These are phyloP conservation scores for Inonotus hispidus DNA, from an alignment of 1,284 basidiomycete species.

Conservation along the genomic window DNA sequence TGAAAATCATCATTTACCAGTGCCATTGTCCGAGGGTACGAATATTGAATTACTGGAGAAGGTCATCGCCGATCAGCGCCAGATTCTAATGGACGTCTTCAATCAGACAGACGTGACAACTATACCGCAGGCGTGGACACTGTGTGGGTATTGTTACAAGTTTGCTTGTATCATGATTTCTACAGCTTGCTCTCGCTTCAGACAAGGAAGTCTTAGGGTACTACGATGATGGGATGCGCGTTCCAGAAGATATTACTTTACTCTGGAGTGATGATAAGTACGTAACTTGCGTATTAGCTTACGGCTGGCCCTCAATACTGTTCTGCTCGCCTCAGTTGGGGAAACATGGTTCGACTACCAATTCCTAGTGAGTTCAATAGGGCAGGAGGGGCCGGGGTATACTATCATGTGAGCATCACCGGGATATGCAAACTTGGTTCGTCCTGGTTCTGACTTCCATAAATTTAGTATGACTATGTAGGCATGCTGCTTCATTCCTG, in stretches of 20 bases:
- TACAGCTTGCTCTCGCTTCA: constrained; percentile 19
- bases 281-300: constrained; percentile 16
- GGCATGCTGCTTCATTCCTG: constrained; percentile 5
- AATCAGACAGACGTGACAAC: constrained; percentile 41
- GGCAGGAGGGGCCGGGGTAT: constrained; percentile 61
- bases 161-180: not conserved
- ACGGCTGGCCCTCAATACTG: not conserved
- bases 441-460: not conserved
- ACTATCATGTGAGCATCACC: constrained; percentile 55
- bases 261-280: constrained; percentile 62
- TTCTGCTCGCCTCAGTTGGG: constrained; percentile 37
- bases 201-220: constrained; percentile 67
- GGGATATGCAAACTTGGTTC: not conserved
- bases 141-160: constrained; percentile 38
- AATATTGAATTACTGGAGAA: constrained; percentile 48
- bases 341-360: constrained; percentile 56
- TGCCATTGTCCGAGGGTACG: constrained; percentile 44
- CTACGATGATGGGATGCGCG: constrained; percentile 54
- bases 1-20: constrained; percentile 27
- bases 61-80: constrained; percentile 56
- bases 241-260: constrained; percentile 51
- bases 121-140: constrained; percentile 62
- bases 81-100: constrained; percentile 53
- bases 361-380: constrained; percentile 45
- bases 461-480: constrained; percentile 41